Evolutionary conservation across 2,329 filamentous ascomycete species (phyloP).

Genomic region (Aspergillus flavus): DNA sequence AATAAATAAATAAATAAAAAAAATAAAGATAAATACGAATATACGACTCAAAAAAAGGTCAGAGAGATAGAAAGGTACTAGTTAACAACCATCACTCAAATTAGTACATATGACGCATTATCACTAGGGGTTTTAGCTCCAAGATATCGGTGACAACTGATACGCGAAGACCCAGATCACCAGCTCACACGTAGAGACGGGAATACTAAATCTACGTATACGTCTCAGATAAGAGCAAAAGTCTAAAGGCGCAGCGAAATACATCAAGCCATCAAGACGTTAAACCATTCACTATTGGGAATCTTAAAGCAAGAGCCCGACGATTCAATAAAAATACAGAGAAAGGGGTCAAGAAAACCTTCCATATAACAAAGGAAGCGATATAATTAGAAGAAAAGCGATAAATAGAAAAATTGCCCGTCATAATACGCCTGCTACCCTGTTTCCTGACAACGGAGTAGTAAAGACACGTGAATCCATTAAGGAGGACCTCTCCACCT

Average conservation of each 20-base stretch:
- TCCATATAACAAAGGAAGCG: conserved; percentile 1
- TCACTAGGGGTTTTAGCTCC: no score
- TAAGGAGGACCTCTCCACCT: neutral
- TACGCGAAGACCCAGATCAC: no score
- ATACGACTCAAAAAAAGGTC: no score
- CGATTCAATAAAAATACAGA: neutral
- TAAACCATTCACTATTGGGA: neutral
- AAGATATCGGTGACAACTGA: no score
- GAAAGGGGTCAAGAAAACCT: neutral
- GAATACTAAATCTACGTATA: no score
- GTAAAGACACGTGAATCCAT: conserved; percentile 5
- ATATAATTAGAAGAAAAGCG: conserved; percentile 3
- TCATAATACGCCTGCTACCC: conserved; percentile 20
- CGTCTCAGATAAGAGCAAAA: neutral
- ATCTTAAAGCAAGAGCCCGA: neutral
- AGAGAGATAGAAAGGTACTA: no score
- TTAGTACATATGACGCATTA: no score
- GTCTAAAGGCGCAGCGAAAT: neutral
- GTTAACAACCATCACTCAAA: no score
- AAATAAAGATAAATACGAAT: no score
- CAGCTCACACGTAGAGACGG: no score
- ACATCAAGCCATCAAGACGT: neutral
- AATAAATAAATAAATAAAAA: no score
- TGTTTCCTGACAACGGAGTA: conserved; percentile 14
- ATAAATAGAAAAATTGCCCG: conserved; percentile 8